Percentiles rank a stretch among this genome's conserved stretches.
These are phyloP conservation scores for Colletotrichum coccodes DNA, from an alignment of 2,329 filamentous ascomycete genomes.

Conservation along the genomic window DNA sequence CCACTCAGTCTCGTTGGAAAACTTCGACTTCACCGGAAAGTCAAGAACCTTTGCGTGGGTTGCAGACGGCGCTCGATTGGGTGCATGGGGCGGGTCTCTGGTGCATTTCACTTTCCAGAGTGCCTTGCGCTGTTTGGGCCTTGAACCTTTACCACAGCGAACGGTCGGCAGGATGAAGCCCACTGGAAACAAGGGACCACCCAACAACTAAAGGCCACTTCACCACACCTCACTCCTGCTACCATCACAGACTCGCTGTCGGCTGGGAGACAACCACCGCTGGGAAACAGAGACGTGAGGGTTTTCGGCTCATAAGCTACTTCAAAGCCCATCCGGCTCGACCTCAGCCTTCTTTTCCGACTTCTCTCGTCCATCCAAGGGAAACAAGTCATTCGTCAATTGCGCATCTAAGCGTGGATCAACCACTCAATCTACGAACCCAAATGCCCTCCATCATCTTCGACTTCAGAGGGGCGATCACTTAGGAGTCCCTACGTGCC, in stretches of 20 bases:
- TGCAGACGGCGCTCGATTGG: conserved; percentile 9
- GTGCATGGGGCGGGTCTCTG: conserved; percentile 17
- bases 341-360: background rate
- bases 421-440: background rate
- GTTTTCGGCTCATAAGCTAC: background rate
- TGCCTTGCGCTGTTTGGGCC: conserved; percentile 15
- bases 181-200: conserved; percentile 32
- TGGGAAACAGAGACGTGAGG: background rate
- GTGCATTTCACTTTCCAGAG: conserved; percentile 20
- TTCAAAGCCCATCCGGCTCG: background rate
- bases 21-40: conserved; percentile 11
- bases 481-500: conserved; percentile 10
- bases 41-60: conserved; percentile 5
- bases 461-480: background rate
- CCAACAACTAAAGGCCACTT: conserved; percentile 28
- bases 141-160: conserved; percentile 24
- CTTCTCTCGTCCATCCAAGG: background rate
- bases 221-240: conserved; percentile 4
- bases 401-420: background rate
- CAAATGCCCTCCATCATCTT: background rate
- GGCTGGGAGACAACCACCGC: conserved; percentile 1
- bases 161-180: conserved; percentile 27
- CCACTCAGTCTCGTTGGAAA: conserved; percentile 3
- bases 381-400: background rate
- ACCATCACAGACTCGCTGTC: conserved; percentile 15